Evolutionary conservation across 345 rosid genomes (phyloP), one percentile per base, ranked within the genome.

Genomic region (Brassica carinata): DNA sequence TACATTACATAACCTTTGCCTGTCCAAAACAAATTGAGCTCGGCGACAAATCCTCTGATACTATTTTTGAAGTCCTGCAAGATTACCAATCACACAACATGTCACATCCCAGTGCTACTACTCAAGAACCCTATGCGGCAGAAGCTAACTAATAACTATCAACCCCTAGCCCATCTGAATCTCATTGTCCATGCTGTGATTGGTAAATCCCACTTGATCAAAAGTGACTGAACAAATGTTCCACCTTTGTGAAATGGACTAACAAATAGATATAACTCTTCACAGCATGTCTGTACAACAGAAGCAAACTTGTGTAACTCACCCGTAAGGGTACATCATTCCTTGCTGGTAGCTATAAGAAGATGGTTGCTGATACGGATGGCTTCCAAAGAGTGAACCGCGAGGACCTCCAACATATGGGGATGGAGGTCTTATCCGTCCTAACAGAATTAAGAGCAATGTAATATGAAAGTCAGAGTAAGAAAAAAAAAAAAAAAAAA

Each of bases 241-340:
- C 61, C 71, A 75, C 67, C 34, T 64, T 53, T 27, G 34, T 53
- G 58, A 36, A 14, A 70, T 11, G 13, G 68, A 71, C 77, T 31
- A 76, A 55, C 65, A 77, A 18, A 34, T 59, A 40, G 69, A 71
- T 15, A 30, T 30, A 62, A 17, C 45, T 58, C 30, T 14, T 77
- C 36, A 59, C 0, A 67, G 57, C 17, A 72, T 45, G 69, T 36
- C 36, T 63, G 62, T 18, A 51, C 5, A 64, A 45, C 55, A 75
- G 53, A 11, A 75, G 33, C 69, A 26, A 48, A 31, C n/a, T 45
- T 7, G 77, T 61, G 13, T 53, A 80, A 86, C 97, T 89, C 79
- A 95, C 99, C 99, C 97, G 78, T 90, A 92, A 85, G 96, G 94
- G 72, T 90, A 90, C 81, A 87, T 71, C 80, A 89, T 27, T 79